Base-by-base conservation (phyloP, 257 asterid genomes). In the Ocimum tenuiflorum region DNA sequence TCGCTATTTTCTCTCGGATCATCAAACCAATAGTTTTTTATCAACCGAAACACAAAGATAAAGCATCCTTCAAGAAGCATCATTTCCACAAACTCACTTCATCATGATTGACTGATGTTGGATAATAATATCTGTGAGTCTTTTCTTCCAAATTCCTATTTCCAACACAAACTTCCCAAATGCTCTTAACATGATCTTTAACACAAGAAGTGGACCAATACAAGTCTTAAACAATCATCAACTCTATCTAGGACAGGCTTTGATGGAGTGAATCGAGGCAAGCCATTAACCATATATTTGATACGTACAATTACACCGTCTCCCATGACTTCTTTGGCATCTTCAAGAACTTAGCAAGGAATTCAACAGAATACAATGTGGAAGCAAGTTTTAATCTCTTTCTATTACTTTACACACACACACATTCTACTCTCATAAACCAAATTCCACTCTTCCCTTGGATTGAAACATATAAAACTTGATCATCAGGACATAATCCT, bases 11-110 rank as follows among this genome's bases (percentile, higher is more conserved):
- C 66, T 15, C 27, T 33, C 36, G 31, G 7, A 1, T 57, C 70
- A 15, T 47, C 29, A 8, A 19, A 50, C 42, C 41, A 54, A 12
- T 27, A 68, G 42, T 55, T 68, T 0, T 65, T 38, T 9, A 65
- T n/a, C 0, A 82, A 8, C n/a, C 79, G 76, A 0, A 82, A 41
- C 29, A 82, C 68, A 39, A 82, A 82, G 61, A 76, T n/a, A n/a
- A n/a, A n/a, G n/a, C n/a, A n/a, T 23, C 82, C 81, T 19, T 82
- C 87, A 7, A 82, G 14, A 4, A 82, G 61, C 65, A 76, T 11
- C 80, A 82, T 82, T n/a, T 56, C 72, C 0, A 72, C 57, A 23
- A 82, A 68, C 24, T 74, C 49, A 3, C 27, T 0, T 29, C 0
- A 3, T 39, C 35, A 5, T 73, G 64, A 62, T 0, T 55, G 6